Percentiles rank a stretch among this genome's conserved stretches.
Evolutionary conservation across 257 asterid genomes (phyloP).

Genomic region (Nicotiana paniculata): DNA sequence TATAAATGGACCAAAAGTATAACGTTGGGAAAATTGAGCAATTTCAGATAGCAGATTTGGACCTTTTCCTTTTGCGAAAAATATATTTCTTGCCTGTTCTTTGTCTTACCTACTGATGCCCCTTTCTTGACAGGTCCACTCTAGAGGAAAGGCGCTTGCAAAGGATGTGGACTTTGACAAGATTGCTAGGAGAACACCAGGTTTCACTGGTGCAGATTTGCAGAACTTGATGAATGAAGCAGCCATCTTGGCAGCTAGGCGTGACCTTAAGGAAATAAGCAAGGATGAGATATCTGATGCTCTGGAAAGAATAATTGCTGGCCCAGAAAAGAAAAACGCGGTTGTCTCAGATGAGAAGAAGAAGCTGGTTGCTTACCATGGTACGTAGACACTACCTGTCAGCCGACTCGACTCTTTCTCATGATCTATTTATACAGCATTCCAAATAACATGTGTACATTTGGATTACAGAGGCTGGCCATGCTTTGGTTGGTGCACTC

Average conservation of each 20-base stretch:
- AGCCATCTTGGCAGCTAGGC: slow-evolving; percentile 96
- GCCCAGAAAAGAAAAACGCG: slow-evolving; percentile 98
- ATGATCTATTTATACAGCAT: no score
- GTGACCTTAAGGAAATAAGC: slow-evolving; percentile 96
- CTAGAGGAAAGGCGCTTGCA: slow-evolving; percentile 90
- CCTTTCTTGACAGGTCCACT: not conserved
- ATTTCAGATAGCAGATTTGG: no score
- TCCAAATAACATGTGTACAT: not conserved
- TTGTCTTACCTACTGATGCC: not conserved
- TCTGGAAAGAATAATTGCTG: slow-evolving; percentile 94
- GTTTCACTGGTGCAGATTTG: slow-evolving; percentile 97
- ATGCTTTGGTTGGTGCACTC: slow-evolving; percentile 96
- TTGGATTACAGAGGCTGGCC: slow-evolving; percentile 80
- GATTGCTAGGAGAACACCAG: slow-evolving; percentile 93
- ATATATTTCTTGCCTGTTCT: no score
- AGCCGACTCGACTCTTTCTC: not conserved
- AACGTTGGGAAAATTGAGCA: no score
- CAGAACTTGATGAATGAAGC: slow-evolving; percentile 99
- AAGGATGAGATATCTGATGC: slow-evolving; percentile 98
- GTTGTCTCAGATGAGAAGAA: slow-evolving; percentile 98
- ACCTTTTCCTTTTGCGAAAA: no score
- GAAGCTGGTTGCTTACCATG: slow-evolving; percentile 89
- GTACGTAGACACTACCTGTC: slow-evolving; percentile 17
- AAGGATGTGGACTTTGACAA: slow-evolving; percentile 97
- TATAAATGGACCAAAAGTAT: no score